Evolutionary conservation across 352 stramenopile genomes (phyloP).

Genomic region (Pythium aquatile): DNA sequence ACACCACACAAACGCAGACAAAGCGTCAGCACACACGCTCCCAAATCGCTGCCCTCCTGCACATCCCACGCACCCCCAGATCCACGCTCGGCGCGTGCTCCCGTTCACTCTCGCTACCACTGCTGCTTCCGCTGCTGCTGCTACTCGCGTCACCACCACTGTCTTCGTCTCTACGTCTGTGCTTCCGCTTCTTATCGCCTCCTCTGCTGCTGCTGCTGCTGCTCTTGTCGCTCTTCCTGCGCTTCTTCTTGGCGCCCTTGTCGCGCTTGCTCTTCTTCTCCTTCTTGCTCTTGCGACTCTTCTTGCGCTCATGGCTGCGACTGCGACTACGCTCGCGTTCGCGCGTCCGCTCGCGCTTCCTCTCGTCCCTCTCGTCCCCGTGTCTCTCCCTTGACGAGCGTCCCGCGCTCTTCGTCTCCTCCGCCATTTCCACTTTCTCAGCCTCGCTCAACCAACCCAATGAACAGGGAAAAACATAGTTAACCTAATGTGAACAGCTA

Average conservation of each 20-base stretch:
- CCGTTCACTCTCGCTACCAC: constrained; percentile 7
- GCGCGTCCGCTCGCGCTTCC: constrained; percentile 14
- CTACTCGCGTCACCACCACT: constrained; percentile 3
- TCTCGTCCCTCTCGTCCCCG: neutral
- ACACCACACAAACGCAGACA: neutral
- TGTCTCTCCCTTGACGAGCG: too few species aligned
- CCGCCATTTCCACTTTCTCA: neutral
- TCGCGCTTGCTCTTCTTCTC: constrained; percentile 34
- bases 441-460: neutral
- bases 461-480: neutral
- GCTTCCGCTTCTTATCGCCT: constrained; percentile 1
- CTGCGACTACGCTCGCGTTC: constrained; percentile 7
- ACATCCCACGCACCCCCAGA: neutral
- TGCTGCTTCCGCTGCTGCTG: constrained; percentile 1
- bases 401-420: neutral
- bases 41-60: too few species aligned
- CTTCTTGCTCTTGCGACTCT: constrained; percentile 26
- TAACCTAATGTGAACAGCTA: constrained; percentile 18
- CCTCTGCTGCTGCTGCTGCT: constrained; percentile 4
- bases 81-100: constrained; percentile 5
- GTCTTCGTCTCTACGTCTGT: neutral
- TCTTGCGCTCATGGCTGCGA: constrained; percentile 30
- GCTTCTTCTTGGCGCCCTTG: constrained; percentile 33
- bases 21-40: neutral
- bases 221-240: constrained; percentile 22